These are phyloP conservation scores for Fusarium devonianum DNA, from an alignment of 2,329 filamentous ascomycete genomes.

Conservation along the genomic window DNA sequence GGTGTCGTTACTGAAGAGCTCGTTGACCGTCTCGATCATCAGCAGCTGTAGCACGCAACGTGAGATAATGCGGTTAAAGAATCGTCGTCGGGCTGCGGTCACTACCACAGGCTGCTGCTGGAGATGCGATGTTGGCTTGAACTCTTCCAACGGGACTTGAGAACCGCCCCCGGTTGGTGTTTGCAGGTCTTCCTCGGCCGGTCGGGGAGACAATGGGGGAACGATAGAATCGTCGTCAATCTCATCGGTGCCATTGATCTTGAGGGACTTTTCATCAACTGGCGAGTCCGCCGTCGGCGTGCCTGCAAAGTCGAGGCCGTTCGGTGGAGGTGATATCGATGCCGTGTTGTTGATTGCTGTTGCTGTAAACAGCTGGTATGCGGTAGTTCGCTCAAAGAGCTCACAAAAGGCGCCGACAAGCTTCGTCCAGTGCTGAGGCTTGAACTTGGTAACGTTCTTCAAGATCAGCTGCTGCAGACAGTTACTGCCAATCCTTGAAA, in stretches of 20 bases:
- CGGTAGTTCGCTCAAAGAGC: constrained; percentile 92
- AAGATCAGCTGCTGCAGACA: constrained; percentile 96
- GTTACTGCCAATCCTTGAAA: constrained; percentile 97
- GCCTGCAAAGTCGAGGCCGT: constrained; percentile 60
- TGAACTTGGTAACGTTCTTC: constrained; percentile 95
- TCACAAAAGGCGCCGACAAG: constrained; percentile 96
- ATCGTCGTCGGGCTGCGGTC: constrained; percentile 88
- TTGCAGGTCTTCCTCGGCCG: constrained; percentile 47
- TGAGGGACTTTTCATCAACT: constrained; percentile 64
- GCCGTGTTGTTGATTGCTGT: constrained; percentile 63
- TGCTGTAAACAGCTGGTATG: constrained; percentile 94
- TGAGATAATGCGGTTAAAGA: constrained; percentile 99
- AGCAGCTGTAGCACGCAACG: constrained; percentile 96
- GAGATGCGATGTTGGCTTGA: constrained; percentile 76
- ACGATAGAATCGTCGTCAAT: constrained; percentile 48
- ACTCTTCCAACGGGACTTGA: constrained; percentile 77
- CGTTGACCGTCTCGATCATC: constrained; percentile 99
- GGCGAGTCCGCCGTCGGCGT: constrained; percentile 49
- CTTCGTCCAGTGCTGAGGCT: constrained; percentile 86
- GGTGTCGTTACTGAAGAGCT: constrained; percentile 95
- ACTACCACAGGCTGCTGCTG: constrained; percentile 92
- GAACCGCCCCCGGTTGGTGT: constrained; percentile 45
- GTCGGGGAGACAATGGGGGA: constrained; percentile 40
- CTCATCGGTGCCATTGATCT: constrained; percentile 63
- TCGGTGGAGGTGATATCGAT: constrained; percentile 59